These are phyloP conservation scores for Zymoseptoria tritici DNA, from an alignment of 2,329 filamentous ascomycete genomes.

Conservation along the genomic window DNA sequence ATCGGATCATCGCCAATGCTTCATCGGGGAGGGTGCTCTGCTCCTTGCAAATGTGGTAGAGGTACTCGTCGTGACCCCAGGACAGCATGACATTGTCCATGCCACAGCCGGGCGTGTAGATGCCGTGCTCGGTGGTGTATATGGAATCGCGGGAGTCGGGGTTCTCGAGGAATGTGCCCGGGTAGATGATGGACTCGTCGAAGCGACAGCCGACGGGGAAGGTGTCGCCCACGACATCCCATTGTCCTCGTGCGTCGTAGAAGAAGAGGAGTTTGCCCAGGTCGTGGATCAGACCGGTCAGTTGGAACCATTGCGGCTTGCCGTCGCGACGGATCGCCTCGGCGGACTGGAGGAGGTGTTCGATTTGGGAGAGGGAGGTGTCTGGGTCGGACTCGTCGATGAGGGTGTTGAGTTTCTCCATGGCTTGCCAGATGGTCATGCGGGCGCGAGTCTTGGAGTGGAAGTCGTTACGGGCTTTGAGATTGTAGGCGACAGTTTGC, in stretches of 20 bases:
- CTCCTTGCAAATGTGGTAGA: slow-evolving; percentile 79
- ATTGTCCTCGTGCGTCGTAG: slow-evolving; percentile 77
- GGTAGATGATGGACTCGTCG: slow-evolving; percentile 71
- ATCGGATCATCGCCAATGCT: slow-evolving; percentile 85
- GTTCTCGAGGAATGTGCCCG: slow-evolving; percentile 68
- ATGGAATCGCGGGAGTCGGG: slow-evolving; percentile 64
- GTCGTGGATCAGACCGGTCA: slow-evolving; percentile 71
- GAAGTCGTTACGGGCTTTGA: slow-evolving; percentile 67
- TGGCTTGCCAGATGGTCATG: slow-evolving; percentile 85
- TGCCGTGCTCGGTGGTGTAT: slow-evolving; percentile 69
- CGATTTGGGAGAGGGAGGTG: slow-evolving; percentile 78
- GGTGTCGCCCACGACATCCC: slow-evolving; percentile 86
- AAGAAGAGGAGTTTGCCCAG: slow-evolving; percentile 74
- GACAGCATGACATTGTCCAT: slow-evolving; percentile 82
- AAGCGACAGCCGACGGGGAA: slow-evolving; percentile 73
- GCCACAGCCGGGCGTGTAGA: slow-evolving; percentile 72
- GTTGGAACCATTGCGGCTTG: slow-evolving; percentile 75
- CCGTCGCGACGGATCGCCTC: slow-evolving; percentile 83
- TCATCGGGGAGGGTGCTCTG: slow-evolving; percentile 72
- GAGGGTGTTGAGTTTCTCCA: slow-evolving; percentile 84
- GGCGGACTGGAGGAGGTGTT: slow-evolving; percentile 80
- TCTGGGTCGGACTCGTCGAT: slow-evolving; percentile 90
- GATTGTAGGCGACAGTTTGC: slow-evolving; percentile 78
- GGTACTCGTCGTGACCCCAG: slow-evolving; percentile 85
- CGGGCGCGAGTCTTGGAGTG: slow-evolving; percentile 59